Conservation (phyloP, 257 asterid species). For the Scutellaria galericulata region DNA sequence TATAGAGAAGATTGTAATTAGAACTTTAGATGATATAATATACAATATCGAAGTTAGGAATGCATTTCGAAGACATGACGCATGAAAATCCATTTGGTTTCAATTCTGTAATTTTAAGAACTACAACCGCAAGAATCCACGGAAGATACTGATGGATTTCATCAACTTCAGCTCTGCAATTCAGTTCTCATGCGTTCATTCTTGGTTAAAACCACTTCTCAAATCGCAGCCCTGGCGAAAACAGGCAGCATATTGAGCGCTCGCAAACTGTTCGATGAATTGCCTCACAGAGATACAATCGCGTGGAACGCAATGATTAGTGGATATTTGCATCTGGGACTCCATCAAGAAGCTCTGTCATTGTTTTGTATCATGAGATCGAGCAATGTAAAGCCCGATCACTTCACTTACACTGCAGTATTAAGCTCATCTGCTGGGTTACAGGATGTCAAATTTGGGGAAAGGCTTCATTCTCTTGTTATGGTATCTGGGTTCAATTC, state of each 20-base stretch:
- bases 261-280: slow-evolving; percentile 70
- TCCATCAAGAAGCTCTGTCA: slow-evolving; percentile 56
- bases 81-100: background rate
- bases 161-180: slow-evolving; percentile 21
- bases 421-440: slow-evolving; percentile 60
- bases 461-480: slow-evolving; percentile 48
- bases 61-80: background rate
- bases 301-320: slow-evolving; percentile 80
- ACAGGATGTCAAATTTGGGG: slow-evolving; percentile 47
- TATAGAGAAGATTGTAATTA: background rate
- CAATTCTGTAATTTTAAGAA: slow-evolving; percentile 16
- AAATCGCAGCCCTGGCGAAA: slow-evolving; percentile 50
- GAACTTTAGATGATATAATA: background rate
- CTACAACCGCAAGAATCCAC: slow-evolving; percentile 6
- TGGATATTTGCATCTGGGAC: slow-evolving; percentile 59
- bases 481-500: slow-evolving; percentile 52
- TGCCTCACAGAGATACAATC: slow-evolving; percentile 60
- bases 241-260: slow-evolving; percentile 58
- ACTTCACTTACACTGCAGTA: slow-evolving; percentile 63
- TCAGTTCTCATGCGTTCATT: slow-evolving; percentile 49
- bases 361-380: slow-evolving; percentile 58
- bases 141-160: slow-evolving; percentile 28
- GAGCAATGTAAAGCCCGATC: slow-evolving; percentile 46
- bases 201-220: slow-evolving; percentile 55
- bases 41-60: background rate